phyloP scores from a whole-genome alignment of 345 rosid genomes.

The Leavenworthia alabamica region DNA sequence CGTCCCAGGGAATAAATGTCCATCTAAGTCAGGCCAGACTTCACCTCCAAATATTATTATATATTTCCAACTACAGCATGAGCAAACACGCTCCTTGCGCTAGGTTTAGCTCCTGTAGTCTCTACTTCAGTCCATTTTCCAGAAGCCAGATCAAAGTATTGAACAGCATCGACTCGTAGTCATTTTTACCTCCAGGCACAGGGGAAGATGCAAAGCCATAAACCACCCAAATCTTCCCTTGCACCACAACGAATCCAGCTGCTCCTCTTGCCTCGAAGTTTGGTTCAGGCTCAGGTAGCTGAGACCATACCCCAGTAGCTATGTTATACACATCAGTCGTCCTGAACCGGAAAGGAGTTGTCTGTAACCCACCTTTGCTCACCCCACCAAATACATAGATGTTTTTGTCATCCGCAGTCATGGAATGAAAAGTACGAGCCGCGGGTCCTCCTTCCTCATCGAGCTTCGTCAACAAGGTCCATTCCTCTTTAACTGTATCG shows the following conservation, averaged over 20 bases:
- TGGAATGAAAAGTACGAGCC: not conserved
- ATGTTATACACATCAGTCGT: not conserved
- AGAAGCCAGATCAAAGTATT: not conserved
- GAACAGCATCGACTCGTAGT: not conserved
- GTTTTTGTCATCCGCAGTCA: not conserved
- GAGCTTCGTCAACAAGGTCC: not conserved
- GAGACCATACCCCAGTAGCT: not conserved
- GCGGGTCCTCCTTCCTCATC: not conserved
- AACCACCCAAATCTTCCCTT: constrained; percentile 5
- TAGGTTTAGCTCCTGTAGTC: constrained; percentile 9
- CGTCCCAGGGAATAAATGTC: not conserved
- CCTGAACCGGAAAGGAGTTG: not conserved
- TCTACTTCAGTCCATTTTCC: constrained; percentile 3
- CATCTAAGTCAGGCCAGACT: not conserved
- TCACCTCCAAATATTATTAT: constrained; percentile 13
- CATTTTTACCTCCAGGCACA: not conserved
- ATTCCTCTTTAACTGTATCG: not conserved
- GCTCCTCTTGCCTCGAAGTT: not conserved
- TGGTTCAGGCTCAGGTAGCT: not conserved
- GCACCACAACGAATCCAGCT: not conserved
- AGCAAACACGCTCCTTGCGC: constrained; percentile 1
- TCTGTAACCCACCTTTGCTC: not conserved
- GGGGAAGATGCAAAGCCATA: not conserved
- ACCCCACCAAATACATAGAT: constrained; percentile 6
- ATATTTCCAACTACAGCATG: not conserved